phyloP scores from a whole-genome alignment of 768 basidiomycete species.

The Lactarius hengduanensis region DNA sequence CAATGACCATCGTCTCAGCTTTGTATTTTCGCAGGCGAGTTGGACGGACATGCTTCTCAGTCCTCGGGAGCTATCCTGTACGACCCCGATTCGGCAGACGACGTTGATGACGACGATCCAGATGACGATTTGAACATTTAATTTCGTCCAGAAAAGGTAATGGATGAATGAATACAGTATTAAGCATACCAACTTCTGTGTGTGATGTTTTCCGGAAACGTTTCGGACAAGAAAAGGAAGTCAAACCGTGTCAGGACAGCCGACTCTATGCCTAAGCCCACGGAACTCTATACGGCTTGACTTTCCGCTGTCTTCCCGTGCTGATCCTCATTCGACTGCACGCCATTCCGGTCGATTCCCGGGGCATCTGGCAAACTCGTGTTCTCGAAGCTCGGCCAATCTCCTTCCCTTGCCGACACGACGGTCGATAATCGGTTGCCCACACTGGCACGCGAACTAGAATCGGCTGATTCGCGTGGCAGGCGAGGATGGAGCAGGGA shows the following conservation, averaged over 20 bases:
- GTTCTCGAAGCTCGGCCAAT: constrained; percentile 4
- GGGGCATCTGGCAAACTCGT: not conserved
- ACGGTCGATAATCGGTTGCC: constrained; percentile 19
- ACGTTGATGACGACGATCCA: constrained; percentile 94
- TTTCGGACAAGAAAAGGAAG: not conserved
- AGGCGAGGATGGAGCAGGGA: constrained; percentile 22
- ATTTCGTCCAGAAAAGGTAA: constrained; percentile 11
- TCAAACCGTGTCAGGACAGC: not conserved
- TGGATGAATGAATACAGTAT: constrained; percentile 9
- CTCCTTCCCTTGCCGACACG: constrained; percentile 10
- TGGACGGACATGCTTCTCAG: constrained; percentile 27
- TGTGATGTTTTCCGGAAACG: no score
- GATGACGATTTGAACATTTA: constrained; percentile 92
- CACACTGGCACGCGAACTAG: not conserved
- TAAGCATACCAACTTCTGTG: constrained; percentile 7
- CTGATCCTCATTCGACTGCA: not conserved
- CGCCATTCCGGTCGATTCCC: not conserved
- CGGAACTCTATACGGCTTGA: not conserved
- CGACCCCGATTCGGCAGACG: constrained; percentile 91
- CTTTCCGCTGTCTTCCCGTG: constrained; percentile 3
- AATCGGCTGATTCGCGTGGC: constrained; percentile 7
- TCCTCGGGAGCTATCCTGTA: constrained; percentile 65
- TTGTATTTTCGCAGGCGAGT: constrained; percentile 26
- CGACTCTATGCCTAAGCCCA: constrained; percentile 1
- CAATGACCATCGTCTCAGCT: constrained; percentile 39